A percentile compares a stretch with the other conserved stretches of the same genome.
phyloP scores from a whole-genome alignment of 352 stramenopile genomes.

The Phytophthora niederhauseri region DNA sequence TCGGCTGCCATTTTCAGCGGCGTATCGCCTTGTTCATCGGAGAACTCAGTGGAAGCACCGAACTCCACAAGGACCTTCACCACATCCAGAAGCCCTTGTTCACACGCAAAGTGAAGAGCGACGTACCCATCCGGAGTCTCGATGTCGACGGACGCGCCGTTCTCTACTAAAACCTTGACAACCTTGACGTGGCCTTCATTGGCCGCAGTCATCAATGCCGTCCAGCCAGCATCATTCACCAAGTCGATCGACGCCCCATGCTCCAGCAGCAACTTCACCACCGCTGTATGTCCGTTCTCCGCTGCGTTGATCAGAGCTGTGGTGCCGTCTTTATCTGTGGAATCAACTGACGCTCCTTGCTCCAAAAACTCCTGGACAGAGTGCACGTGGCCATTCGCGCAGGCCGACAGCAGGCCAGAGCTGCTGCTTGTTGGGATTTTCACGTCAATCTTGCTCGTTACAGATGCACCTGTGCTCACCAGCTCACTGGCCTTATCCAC shows the following conservation, averaged over 20 bases:
- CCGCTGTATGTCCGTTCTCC: constrained; percentile 1
- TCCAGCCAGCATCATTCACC: not conserved
- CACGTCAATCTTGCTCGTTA: not conserved
- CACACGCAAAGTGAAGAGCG: not conserved
- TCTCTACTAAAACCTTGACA: constrained; percentile 1
- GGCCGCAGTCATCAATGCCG: not conserved
- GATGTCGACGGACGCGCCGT: not conserved
- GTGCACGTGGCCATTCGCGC: not conserved
- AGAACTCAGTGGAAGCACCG: constrained; percentile 2
- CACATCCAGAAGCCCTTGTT: not conserved
- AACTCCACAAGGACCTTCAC: constrained; percentile 4
- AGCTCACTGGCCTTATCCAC: not conserved
- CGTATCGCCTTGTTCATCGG: constrained; percentile 4
- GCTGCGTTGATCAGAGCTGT: not conserved
- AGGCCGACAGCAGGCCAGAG: not conserved
- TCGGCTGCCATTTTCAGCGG: constrained; percentile 8
- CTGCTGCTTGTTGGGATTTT: not conserved
- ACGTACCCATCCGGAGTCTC: not conserved
- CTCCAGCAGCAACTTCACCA: not conserved
- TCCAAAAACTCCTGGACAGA: not conserved
- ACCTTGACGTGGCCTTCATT: not conserved
- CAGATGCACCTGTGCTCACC: not conserved
- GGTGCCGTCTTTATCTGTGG: not conserved
- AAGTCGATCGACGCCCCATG: not conserved
- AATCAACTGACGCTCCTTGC: not conserved